These are phyloP conservation scores for Pichia paraexigua DNA, from an alignment of 805 yeast genomes.

Conservation along the genomic window DNA sequence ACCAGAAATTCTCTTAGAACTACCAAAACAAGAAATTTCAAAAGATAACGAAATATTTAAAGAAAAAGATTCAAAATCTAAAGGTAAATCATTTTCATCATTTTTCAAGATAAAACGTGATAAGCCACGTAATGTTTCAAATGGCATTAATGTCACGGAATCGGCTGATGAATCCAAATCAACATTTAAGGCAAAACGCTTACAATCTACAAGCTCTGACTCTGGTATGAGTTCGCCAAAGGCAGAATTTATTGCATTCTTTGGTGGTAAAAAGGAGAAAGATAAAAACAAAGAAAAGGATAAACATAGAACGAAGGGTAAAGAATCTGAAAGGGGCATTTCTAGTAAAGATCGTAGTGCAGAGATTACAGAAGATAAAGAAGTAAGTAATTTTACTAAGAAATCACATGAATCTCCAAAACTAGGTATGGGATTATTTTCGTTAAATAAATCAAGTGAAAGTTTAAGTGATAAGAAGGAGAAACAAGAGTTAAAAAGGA, in stretches of 20 bases:
- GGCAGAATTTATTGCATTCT: constrained; percentile 11
- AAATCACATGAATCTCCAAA: constrained; percentile 6
- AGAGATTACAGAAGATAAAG: not conserved
- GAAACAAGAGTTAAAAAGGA: not conserved
- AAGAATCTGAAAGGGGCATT: not conserved
- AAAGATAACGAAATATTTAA: not conserved
- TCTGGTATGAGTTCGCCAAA: constrained; percentile 6
- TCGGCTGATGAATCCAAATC: constrained; percentile 1
- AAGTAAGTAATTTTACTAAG: not conserved
- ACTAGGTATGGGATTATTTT: constrained; percentile 6
- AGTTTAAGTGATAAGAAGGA: not conserved
- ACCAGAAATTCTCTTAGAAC: not conserved
- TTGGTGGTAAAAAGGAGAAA: constrained; percentile 9
- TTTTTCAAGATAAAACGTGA: constrained; percentile 13
- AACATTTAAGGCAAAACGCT: constrained; percentile 3
- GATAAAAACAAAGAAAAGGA: constrained; percentile 1
- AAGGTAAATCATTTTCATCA: constrained; percentile 12
- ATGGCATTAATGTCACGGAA: not conserved
- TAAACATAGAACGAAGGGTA: not conserved
- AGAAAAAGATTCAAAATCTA: constrained; percentile 7
- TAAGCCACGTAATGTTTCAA: constrained; percentile 9
- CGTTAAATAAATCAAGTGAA: constrained; percentile 6
- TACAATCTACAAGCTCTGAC: constrained; percentile 6
- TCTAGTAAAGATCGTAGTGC: not conserved
- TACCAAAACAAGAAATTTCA: not conserved